Percentiles rank a stretch among this genome's conserved stretches.
Conservation (phyloP, 192 early-diverging fungal genomes). For the Coemansia sp. region DNA sequence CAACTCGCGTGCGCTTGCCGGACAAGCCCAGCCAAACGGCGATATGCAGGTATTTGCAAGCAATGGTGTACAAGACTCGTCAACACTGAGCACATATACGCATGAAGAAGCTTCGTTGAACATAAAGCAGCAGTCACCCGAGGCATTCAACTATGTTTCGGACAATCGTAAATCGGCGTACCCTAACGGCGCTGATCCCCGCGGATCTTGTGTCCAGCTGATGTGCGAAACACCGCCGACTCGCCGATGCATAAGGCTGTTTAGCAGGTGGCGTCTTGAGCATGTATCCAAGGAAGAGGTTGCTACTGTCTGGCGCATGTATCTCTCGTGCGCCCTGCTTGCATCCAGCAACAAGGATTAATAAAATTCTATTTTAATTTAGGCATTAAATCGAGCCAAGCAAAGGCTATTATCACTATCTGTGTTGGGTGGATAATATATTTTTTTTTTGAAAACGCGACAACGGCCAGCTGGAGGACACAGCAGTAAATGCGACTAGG, state of each 20-base stretch:
- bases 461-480: too few species aligned
- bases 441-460: too few species aligned
- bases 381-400: neutral
- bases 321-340: constrained; percentile 48
- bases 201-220: constrained; percentile 44
- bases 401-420: too few species aligned
- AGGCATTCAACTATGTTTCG: constrained; percentile 47
- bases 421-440: neutral
- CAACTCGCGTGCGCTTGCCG: neutral
- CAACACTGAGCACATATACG: constrained; percentile 14
- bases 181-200: constrained; percentile 12
- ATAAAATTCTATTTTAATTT: neutral
- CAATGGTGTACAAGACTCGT: constrained; percentile 1
- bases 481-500: too few species aligned
- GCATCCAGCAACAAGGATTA: constrained; percentile 24
- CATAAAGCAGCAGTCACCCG: constrained; percentile 19
- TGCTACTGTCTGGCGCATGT: constrained; percentile 50
- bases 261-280: constrained; percentile 44
- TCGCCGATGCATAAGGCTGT: constrained; percentile 28
- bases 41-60: neutral
- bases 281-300: constrained; percentile 35
- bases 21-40: constrained; percentile 8
- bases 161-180: constrained; percentile 13
- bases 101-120: constrained; percentile 7
- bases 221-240: constrained; percentile 41